These are phyloP conservation scores for Euphorbia peplus DNA, from an alignment of 345 rosid genomes.

Conservation along the genomic window DNA sequence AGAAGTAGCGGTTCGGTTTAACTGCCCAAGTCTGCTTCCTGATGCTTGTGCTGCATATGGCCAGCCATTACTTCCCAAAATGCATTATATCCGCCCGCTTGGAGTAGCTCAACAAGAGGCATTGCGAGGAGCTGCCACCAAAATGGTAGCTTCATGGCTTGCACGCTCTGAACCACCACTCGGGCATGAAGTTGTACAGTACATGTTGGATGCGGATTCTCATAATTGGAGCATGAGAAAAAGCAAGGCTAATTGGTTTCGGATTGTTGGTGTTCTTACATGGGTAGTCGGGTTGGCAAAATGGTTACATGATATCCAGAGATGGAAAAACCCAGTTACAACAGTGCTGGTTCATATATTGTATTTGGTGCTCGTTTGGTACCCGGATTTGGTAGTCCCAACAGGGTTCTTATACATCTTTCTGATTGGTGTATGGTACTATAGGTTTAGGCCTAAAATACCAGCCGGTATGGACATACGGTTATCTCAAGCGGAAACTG, in stretches of 20 bases:
- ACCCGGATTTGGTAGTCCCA: slow-evolving; percentile 85
- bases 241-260: slow-evolving; percentile 92
- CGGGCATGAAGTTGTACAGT: slow-evolving; percentile 81
- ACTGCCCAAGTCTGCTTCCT: slow-evolving; percentile 72
- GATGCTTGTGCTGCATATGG: slow-evolving; percentile 75
- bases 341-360: slow-evolving; percentile 77
- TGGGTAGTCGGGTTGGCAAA: slow-evolving; percentile 92
- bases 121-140: slow-evolving; percentile 81
- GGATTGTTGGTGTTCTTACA: slow-evolving; percentile 84
- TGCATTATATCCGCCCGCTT: slow-evolving; percentile 93
- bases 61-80: slow-evolving; percentile 80
- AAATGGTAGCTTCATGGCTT: slow-evolving; percentile 86
- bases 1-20: slow-evolving; percentile 83
- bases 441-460: slow-evolving; percentile 76
- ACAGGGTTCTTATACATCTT: slow-evolving; percentile 79
- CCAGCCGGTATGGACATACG: slow-evolving; percentile 94
- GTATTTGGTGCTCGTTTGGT: slow-evolving; percentile 92
- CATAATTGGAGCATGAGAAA: slow-evolving; percentile 98
- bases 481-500: slow-evolving; percentile 75
- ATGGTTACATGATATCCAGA: slow-evolving; percentile 72
- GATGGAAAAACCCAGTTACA: slow-evolving; percentile 88
- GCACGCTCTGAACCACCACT: slow-evolving; percentile 82
- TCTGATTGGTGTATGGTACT: slow-evolving; percentile 90
- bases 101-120: slow-evolving; percentile 96
- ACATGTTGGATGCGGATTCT: slow-evolving; percentile 94